A percentile compares a stretch with the other conserved stretches of the same genome.
These are phyloP conservation scores for Lactarius trivialis DNA, from an alignment of 768 basidiomycete genomes.

Conservation along the genomic window DNA sequence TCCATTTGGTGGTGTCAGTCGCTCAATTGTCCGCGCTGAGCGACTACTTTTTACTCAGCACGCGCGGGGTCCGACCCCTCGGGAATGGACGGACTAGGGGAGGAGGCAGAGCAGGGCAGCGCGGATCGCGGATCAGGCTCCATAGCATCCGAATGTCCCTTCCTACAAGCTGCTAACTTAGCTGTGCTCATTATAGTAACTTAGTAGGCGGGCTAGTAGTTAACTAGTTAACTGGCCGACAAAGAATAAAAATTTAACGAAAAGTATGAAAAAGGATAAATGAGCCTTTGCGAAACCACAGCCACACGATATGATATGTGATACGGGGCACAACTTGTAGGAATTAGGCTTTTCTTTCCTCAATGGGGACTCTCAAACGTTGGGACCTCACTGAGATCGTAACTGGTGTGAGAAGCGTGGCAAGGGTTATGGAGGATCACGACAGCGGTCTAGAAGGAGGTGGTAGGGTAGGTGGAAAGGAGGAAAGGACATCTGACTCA, in stretches of 20 bases:
- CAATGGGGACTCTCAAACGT: neutral
- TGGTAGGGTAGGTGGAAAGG: neutral
- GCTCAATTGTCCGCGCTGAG: neutral
- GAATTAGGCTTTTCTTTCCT: neutral
- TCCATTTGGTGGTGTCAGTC: constrained; percentile 1
- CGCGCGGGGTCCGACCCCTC: neutral
- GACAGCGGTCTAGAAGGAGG: constrained; percentile 2
- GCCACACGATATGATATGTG: neutral
- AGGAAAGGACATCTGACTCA: neutral
- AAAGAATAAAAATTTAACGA: neutral
- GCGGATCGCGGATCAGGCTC: constrained; percentile 13
- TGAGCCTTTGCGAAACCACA: neutral
- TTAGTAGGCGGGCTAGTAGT: neutral
- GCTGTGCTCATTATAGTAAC: neutral
- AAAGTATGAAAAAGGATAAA: constrained; percentile 14
- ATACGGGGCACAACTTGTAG: neutral
- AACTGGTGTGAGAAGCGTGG: constrained; percentile 6
- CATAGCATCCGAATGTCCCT: constrained; percentile 6
- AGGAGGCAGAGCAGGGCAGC: neutral
- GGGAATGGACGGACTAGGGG: constrained; percentile 9
- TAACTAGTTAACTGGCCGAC: constrained; percentile 8
- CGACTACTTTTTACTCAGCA: neutral
- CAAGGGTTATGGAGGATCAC: constrained; percentile 8
- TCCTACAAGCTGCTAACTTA: neutral
- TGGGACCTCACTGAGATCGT: neutral